Evolutionary conservation across 306 rosid genomes (phyloP), one percentile per base, ranked within the genome.

Genomic region (Acacia acuminata): DNA sequence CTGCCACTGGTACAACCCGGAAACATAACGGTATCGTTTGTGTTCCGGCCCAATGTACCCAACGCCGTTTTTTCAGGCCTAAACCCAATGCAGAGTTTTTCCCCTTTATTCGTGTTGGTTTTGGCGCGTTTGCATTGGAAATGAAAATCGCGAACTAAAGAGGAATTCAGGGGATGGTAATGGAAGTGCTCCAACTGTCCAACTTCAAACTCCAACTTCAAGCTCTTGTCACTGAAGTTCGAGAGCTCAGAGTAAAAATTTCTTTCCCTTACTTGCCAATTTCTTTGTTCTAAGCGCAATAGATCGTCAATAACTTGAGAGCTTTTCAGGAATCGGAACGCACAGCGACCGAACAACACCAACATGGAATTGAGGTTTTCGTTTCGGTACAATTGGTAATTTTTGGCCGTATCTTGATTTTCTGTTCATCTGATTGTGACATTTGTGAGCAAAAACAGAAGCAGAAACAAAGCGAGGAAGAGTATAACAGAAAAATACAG

Each of bases 121-220:
- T 22, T 58, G 53, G 60, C 45, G 51, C 69, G 32, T 73, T 77
- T 68, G 77, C 78, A 77, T 60, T 4, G 66, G 34, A 36, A 44
- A 4, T 9, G 66, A 48, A 36, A 43, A 4, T 16, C 44, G 20
- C 7, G 51, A 4, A 16, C 9, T 50, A 17, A 55, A 45, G 38
- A 27, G 67, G 67, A 24, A 9, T 25, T 11, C 36, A 25, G 30
- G 34, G 79, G 79, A 19, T 30, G 43, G 72, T 22, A 72, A 93
- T 91, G 97, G 98, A 87, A 72, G 71, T 92, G 83, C 97, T 92
- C 11, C 88, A 84, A 84, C 73, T 94, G 42, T 94, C 97, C 19
- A 94, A 90, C 87, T 89, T 94, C 87, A 94, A 83, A 86, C 94
- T 91, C 77, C 97, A 88, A 78, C 89, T 94, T 58, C 94, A 85